Evolutionary conservation across 345 rosid genomes (phyloP).

Genomic region (Viola odorata): DNA sequence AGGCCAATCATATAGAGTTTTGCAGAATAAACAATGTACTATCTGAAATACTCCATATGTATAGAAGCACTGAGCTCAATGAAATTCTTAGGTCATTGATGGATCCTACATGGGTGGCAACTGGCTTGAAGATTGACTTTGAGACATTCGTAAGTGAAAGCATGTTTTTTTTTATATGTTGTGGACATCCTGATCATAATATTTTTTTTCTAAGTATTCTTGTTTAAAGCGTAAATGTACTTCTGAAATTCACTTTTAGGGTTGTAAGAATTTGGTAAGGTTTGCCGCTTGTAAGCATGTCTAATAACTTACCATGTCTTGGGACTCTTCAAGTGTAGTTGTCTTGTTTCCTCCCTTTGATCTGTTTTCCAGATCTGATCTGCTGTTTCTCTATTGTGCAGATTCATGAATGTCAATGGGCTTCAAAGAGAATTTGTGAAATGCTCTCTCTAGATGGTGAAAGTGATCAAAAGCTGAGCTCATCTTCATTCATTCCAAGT

Average conservation of each 20-base stretch:
- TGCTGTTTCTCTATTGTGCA: slow-evolving; percentile 23
- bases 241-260: neutral
- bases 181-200: neutral
- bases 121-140: slow-evolving; percentile 86
- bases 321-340: neutral
- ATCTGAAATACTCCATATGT: slow-evolving; percentile 79
- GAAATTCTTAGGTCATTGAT: slow-evolving; percentile 67
- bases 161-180: slow-evolving; percentile 1
- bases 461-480: slow-evolving; percentile 45
- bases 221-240: neutral
- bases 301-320: too few relatives aligned
- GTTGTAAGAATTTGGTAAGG: too few relatives aligned
- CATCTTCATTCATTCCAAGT: slow-evolving; percentile 43
- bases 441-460: slow-evolving; percentile 68
- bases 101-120: slow-evolving; percentile 93
- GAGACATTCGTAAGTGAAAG: slow-evolving; percentile 58
- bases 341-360: neutral
- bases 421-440: slow-evolving; percentile 58
- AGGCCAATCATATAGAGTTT: slow-evolving; percentile 90
- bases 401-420: slow-evolving; percentile 75
- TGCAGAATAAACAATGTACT: slow-evolving; percentile 78
- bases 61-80: slow-evolving; percentile 48
- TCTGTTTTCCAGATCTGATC: neutral
- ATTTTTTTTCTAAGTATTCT: neutral
- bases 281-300: neutral